Base-by-base conservation (phyloP, 2,329 filamentous ascomycete species). In the Acrocalymma vagum region DNA sequence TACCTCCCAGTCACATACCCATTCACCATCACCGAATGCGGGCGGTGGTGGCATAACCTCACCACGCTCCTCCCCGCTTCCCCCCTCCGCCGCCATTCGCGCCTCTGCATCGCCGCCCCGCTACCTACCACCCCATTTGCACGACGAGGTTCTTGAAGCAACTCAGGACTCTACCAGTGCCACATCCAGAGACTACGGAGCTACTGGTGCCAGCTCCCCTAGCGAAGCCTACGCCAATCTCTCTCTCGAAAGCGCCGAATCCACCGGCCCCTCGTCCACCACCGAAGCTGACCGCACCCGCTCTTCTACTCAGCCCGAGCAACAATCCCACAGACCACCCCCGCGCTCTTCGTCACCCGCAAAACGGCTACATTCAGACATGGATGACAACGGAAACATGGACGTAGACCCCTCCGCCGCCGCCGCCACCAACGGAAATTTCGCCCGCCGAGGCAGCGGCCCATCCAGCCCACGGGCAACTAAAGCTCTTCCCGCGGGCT, bases 71-170 rank as follows among this genome's bases (percentile, higher is more conserved):
- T 70, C 68, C 53, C 66, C 69, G 48, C 66, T 64, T 37, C 64
- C 59, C 31, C 49, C 44, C 28, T 51, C 52, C 31, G 24, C 53
- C 40, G 51, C 33, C 45, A 37, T 46, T 25, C 45, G 55, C 35
- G 38, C 61, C 41, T 65, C 67, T 33, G 56, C 63, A 45, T 69
- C 59, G 14, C 69, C 71, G 38, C 70, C 73, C 28, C 73, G 77
- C 44, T 80, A 77, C 62, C 72, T 83, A 39, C 80, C 80, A 46
- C 75, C 79, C 38, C 80, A 82, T 64, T 68, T 83, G 41, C 78
- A 80, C 61, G 73, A 76, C 63, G 78, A 80, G 62, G 72, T 78
- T 38, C 56, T 63, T 22, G 68, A 72, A 60, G 58, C 63, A 9
- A 49, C 58, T 18, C 54, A 55, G 17, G 64, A 68, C 39, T 33